Percentiles rank a stretch among this genome's conserved stretches.
These are phyloP conservation scores for Thalassiosira mediterranea DNA, from an alignment of 352 stramenopile genomes.

Conservation along the genomic window DNA sequence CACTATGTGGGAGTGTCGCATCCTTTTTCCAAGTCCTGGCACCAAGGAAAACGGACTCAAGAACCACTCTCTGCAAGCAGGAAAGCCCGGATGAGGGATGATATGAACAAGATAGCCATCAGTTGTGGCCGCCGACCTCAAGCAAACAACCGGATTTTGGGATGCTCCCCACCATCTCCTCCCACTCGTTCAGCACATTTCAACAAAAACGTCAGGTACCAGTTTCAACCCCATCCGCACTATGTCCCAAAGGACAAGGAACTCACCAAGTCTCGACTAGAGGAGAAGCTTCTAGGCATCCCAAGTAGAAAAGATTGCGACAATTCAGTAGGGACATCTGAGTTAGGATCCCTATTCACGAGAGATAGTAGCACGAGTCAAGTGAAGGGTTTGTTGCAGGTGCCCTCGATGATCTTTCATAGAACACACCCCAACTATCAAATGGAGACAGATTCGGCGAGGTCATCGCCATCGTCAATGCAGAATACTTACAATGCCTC, in stretches of 20 bases:
- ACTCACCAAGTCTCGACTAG: constrained; percentile 24
- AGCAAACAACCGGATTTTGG: too few relatives aligned
- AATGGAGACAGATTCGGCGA: background rate
- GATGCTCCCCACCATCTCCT: too few relatives aligned
- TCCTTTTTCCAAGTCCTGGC: too few relatives aligned
- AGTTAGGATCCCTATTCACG: constrained; percentile 47
- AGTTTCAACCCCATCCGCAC: constrained; percentile 32
- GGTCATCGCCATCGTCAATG: constrained; percentile 3
- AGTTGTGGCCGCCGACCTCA: too few relatives aligned
- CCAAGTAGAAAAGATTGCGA: constrained; percentile 10
- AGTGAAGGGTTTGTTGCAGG: background rate
- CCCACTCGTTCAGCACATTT: too few relatives aligned
- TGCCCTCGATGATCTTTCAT: constrained; percentile 47
- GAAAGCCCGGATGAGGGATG: too few relatives aligned
- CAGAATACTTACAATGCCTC: constrained; percentile 9
- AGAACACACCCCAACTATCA: constrained; percentile 30
- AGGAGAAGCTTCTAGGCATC: constrained; percentile 42
- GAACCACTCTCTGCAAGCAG: too few relatives aligned
- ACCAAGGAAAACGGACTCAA: too few relatives aligned
- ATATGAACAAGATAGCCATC: too few relatives aligned
- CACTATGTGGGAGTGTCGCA: too few relatives aligned
- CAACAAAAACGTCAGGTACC: too few relatives aligned
- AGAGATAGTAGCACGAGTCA: constrained; percentile 18
- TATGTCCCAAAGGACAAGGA: constrained; percentile 18
- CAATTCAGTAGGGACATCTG: constrained; percentile 44